phyloP scores from a whole-genome alignment of 179 eudicot species.

The Beta lomatogona region DNA sequence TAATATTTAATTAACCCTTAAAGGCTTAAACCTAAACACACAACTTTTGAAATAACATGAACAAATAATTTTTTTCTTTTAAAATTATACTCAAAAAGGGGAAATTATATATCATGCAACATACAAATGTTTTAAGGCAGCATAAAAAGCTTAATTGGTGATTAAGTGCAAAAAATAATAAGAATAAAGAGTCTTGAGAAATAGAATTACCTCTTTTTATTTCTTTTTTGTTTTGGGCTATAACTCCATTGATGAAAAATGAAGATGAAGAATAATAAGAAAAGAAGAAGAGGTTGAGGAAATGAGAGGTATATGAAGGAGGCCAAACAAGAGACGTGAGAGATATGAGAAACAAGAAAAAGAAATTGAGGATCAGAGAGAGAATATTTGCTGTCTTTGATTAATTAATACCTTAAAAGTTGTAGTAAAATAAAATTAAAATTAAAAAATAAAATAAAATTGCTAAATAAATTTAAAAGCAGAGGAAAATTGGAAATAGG shows the following conservation, averaged over 20 bases:
- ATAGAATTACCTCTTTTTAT: slow-evolving; percentile 24
- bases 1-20: not conserved
- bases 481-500: not conserved
- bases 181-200: not conserved
- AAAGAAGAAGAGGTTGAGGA: slow-evolving; percentile 5
- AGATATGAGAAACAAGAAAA: too few relatives aligned
- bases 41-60: not conserved
- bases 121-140: not conserved
- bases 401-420: slow-evolving; percentile 23
- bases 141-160: too few relatives aligned
- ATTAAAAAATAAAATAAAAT: not conserved
- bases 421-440: not conserved
- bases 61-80: too few relatives aligned
- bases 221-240: slow-evolving; percentile 11
- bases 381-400: slow-evolving; percentile 33
- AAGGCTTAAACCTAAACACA: not conserved
- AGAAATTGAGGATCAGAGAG: slow-evolving; percentile 15
- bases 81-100: not conserved
- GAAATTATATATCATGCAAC: not conserved
- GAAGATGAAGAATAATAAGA: not conserved
- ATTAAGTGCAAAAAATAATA: not conserved
- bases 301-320: slow-evolving; percentile 21
- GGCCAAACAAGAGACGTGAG: too few relatives aligned
- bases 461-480: not conserved
- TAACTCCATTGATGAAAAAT: slow-evolving; percentile 23